Conservation (phyloP, 1,139 yeast species). For the Kluyveromyces sp. region DNA sequence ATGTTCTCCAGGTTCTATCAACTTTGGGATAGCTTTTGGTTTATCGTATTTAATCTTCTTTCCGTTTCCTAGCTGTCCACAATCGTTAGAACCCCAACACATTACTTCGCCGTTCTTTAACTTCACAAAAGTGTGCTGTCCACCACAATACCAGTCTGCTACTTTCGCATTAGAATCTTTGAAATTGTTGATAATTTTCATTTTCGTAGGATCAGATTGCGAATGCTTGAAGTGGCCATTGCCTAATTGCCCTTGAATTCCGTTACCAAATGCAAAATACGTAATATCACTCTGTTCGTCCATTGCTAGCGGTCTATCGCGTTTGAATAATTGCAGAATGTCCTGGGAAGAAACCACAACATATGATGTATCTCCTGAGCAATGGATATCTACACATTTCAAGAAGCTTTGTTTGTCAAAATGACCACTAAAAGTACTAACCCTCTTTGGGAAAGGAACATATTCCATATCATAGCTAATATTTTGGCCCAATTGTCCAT, state of each 20-base stretch:
- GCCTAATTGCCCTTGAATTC: constrained; percentile 84
- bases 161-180: constrained; percentile 29
- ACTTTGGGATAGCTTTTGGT: constrained; percentile 48
- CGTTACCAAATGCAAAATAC: constrained; percentile 70
- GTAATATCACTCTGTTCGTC: constrained; percentile 17
- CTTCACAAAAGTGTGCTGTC: constrained; percentile 57
- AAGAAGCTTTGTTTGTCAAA: constrained; percentile 35
- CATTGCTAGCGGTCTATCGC: constrained; percentile 11
- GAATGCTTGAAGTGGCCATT: constrained; percentile 69
- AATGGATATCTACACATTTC: constrained; percentile 45
- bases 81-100: constrained; percentile 77
- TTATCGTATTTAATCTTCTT: constrained; percentile 50
- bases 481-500: constrained; percentile 77
- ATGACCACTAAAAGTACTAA: constrained; percentile 36
- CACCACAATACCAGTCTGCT: constrained; percentile 49
- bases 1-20: constrained; percentile 44
- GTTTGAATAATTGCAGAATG: constrained; percentile 21
- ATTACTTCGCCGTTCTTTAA: constrained; percentile 59
- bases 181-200: constrained; percentile 45
- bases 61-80: constrained; percentile 82
- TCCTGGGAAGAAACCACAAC: constrained; percentile 35
- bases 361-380: constrained; percentile 65
- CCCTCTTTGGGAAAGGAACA: constrained; percentile 59
- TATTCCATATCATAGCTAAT: constrained; percentile 57
- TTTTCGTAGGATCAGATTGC: constrained; percentile 54